Conservation (phyloP, 352 stramenopile species). For the Aphanomyces euteiches region DNA sequence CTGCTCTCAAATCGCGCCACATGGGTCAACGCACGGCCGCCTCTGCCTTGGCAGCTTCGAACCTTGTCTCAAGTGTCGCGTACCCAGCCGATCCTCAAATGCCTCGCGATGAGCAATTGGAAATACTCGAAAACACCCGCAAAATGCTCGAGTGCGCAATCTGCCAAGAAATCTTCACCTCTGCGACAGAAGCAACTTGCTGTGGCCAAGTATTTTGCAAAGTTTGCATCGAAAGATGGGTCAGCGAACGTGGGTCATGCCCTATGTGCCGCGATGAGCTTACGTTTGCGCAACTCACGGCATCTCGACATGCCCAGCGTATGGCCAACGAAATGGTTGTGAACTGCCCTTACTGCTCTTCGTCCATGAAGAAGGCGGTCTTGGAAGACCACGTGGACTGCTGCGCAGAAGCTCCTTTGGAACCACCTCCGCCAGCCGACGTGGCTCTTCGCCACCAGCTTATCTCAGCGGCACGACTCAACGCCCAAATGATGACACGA, state of each 20-base stretch:
- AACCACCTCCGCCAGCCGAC: conserved; percentile 67
- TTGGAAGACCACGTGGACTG: conserved; percentile 55
- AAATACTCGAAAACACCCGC: conserved; percentile 71
- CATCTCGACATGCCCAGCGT: conserved; percentile 65
- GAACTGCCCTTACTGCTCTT: conserved; percentile 55
- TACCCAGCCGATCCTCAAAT: conserved; percentile 52
- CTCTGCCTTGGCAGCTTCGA: conserved; percentile 64
- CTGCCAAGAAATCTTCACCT: conserved; percentile 76
- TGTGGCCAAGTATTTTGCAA: conserved; percentile 85
- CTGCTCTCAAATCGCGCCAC: conserved; percentile 71
- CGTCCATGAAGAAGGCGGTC: conserved; percentile 70
- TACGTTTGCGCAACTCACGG: conserved; percentile 57
- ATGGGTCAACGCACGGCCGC: conserved; percentile 72
- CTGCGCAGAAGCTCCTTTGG: conserved; percentile 65
- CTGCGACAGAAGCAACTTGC: conserved; percentile 70
- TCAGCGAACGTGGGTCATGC: conserved; percentile 72
- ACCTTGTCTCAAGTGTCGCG: conserved; percentile 66
- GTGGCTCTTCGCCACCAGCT: conserved; percentile 61
- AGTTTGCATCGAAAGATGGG: conserved; percentile 77
- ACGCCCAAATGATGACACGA: conserved; percentile 45
- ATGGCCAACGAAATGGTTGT: conserved; percentile 87
- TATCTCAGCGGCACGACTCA: conserved; percentile 54
- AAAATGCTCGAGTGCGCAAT: conserved; percentile 86
- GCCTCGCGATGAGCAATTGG: conserved; percentile 69
- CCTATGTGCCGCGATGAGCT: conserved; percentile 79